Evolutionary conservation across 2,329 filamentous ascomycete species (phyloP), one percentile per base, ranked within the genome.

Genomic region (Fusarium graminum): DNA sequence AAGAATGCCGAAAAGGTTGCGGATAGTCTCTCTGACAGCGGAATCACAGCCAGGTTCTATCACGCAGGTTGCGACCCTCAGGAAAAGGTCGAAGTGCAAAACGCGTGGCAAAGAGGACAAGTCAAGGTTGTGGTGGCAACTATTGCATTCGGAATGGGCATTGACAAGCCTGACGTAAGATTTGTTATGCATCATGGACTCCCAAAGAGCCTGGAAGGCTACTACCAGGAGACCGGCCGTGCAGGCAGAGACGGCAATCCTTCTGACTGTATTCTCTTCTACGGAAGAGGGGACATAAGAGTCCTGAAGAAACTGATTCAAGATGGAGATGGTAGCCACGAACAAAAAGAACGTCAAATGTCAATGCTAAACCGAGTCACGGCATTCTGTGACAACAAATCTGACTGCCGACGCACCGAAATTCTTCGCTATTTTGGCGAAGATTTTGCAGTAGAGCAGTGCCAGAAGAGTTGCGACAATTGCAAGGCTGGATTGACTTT

Each of bases 121-220:
- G 86, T 90, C 72, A 91, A 97, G 69, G 92, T 99, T 32, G 96
- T 99, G 41, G 95, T 99, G 47, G 96, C 95, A 19, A 99, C 95
- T 0, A 98, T 99, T 76, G 95, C 95, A 25, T 99, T 99, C 75
- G 95, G 95, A 8, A 99, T 99, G 95, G 95, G 95, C n/a, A 99
- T 99, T 68, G 95, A 99, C 81, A 99, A 99, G 77, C 88, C 94
- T 1, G 91, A 99, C 75, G 95, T 99, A 45, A 91, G 95, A 28
- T 99, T 97, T 75, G 95, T 99, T 32, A 92, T 99, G 39, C 96
- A 99, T 74, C 90, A 97, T 72, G 92, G 89, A 41, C 84, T 99
- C 7, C 95, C 95, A 2, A 98, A 99, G 78, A 97, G 93, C 72
- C 81, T 99, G 52, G 95, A 99, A 79, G 95, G 95, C 1, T 99